Base-by-base conservation (phyloP, 352 stramenopile species). In the Phytophthora boehmeriae region DNA sequence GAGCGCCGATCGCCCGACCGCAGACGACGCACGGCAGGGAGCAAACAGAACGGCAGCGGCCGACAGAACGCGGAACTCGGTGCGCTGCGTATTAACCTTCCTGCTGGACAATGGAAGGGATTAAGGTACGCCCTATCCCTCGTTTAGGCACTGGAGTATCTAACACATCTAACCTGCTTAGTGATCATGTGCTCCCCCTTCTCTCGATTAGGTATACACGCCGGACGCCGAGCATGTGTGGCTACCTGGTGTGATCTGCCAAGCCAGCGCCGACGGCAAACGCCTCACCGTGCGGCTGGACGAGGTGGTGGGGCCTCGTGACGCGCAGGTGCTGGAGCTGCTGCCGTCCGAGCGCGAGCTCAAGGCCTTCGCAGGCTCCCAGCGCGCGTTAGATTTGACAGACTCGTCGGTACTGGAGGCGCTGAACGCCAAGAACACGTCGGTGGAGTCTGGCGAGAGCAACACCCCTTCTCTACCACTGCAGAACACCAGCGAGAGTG, bases 161-260 rank as follows among this genome's bases (percentile, higher is more conserved):
- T 8, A 27, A 30, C 22, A 14, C 5, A 9, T 43, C 25, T 25
- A 14, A 5, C 25, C 38, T 47, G 25, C 6, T 30, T 30, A 30
- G 6, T 49, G 22, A 27, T 2, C 32, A 51, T 34, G 32, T 22
- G 41, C 45, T 34, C 17, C 17, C 35, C 30, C 42, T 43, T 42
- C 61, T 51, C 75, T 41, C 39, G 51, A 60, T 51, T 68, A 92
- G 86, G 85, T 95, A 19, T 95, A 81, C 54, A 64, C 87, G 36
- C 86, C 86, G 9, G 86, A 95, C 47, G 60, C 59, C 8, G 83
- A 91, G 48, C 83, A 93, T 48, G 66, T 95, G 56, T 95, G 86
- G 86, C 72, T 95, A 5, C 86, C 86, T 1, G 86, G 76, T 27
- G 83, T 92, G 8, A 79, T 95, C 32, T 83, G 75, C 49, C 74